phyloP scores from a whole-genome alignment of 2,329 filamentous ascomycete genomes.

The Pyrenophora tritici-repentis region DNA sequence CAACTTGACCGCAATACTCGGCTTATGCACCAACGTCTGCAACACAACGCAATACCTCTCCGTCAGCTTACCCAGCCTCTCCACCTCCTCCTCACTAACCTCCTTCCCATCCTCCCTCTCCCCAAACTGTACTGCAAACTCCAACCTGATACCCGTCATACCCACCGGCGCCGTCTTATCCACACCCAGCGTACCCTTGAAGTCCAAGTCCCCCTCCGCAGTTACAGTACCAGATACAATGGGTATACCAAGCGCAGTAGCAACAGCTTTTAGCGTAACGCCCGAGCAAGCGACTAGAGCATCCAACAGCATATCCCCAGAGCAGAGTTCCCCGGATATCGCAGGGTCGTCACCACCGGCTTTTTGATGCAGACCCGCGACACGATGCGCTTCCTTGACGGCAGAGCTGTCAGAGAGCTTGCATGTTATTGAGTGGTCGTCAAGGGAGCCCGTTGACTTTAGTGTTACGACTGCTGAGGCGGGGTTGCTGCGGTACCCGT shows the following conservation, averaged over 20 bases:
- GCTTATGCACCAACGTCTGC: slow-evolving; percentile 42
- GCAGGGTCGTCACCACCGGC: slow-evolving; percentile 52
- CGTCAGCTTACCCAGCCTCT: slow-evolving; percentile 54
- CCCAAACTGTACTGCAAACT: slow-evolving; percentile 51
- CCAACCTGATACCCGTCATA: slow-evolving; percentile 53
- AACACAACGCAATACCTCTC: slow-evolving; percentile 56
- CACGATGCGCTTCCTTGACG: slow-evolving; percentile 47
- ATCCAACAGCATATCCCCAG: slow-evolving; percentile 57
- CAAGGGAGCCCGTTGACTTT: slow-evolving; percentile 51
- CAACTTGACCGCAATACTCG: slow-evolving; percentile 33
- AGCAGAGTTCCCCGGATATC: slow-evolving; percentile 56
- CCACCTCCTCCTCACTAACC: slow-evolving; percentile 51
- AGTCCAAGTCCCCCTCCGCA: slow-evolving; percentile 56
- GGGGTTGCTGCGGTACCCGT: slow-evolving; percentile 51
- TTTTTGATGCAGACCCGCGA: slow-evolving; percentile 55
- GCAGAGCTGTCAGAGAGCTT: slow-evolving; percentile 52
- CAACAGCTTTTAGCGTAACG: slow-evolving; percentile 58
- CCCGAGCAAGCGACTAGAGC: slow-evolving; percentile 57
- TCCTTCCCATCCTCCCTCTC: slow-evolving; percentile 37
- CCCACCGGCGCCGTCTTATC: slow-evolving; percentile 54
- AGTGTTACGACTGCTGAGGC: slow-evolving; percentile 54
- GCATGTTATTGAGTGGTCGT: slow-evolving; percentile 54
- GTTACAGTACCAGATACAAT: slow-evolving; percentile 50
- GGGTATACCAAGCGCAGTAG: slow-evolving; percentile 53
- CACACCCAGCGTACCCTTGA: slow-evolving; percentile 56